Evolutionary conservation across 305 asterid genomes (phyloP).

Genomic region (Plantago rigida): DNA sequence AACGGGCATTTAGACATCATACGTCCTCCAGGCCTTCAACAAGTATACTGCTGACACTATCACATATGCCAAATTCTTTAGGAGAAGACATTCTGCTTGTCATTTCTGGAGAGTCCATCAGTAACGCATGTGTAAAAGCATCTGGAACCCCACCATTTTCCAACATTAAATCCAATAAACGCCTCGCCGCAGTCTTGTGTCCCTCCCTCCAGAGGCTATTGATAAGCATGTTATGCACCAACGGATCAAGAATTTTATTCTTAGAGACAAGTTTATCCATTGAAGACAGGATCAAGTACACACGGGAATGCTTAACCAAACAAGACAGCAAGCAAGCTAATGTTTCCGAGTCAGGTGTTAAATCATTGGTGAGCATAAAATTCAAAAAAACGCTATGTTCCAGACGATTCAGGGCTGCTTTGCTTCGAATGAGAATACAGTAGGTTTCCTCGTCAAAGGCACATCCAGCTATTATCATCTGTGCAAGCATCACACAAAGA

Average conservation of each 20-base stretch:
- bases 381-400: slow-evolving; percentile 35
- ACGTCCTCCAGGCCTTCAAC: slow-evolving; percentile 49
- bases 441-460: slow-evolving; percentile 42
- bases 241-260: slow-evolving; percentile 41
- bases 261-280: slow-evolving; percentile 31
- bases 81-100: slow-evolving; percentile 3
- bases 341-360: slow-evolving; percentile 46
- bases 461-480: slow-evolving; percentile 51
- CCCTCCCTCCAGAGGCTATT: slow-evolving; percentile 66
- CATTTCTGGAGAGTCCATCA: slow-evolving; percentile 42
- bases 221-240: slow-evolving; percentile 41
- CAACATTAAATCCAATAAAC: slow-evolving; percentile 55
- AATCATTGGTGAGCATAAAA: slow-evolving; percentile 44
- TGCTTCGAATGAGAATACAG: slow-evolving; percentile 39
- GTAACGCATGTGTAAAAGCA: slow-evolving; percentile 48
- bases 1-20: too few relatives aligned
- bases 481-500: slow-evolving; percentile 39
- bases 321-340: slow-evolving; percentile 37
- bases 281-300: slow-evolving; percentile 42
- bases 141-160: slow-evolving; percentile 81
- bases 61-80: slow-evolving; percentile 29
- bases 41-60: slow-evolving; percentile 54
- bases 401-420: slow-evolving; percentile 27
- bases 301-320: slow-evolving; percentile 36
- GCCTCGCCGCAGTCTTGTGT: slow-evolving; percentile 41